A percentile compares a stretch with the other conserved stretches of the same genome.
Evolutionary conservation across 1,139 yeast genomes (phyloP).

Genomic region (Ogataea hybrid): DNA sequence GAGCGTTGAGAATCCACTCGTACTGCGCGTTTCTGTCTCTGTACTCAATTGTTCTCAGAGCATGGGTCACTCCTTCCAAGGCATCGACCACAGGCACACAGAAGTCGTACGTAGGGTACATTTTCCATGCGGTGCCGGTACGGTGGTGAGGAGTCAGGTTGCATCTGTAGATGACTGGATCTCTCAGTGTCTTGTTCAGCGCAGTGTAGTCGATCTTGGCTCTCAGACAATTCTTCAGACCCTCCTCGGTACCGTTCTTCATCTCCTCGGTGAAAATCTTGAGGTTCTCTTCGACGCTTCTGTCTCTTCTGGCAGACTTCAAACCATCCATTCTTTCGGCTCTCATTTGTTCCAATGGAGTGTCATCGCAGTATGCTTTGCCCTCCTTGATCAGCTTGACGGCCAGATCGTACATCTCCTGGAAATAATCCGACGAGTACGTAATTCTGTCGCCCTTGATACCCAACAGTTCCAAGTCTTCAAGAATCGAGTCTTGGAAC

Average conservation of each 20-base stretch:
- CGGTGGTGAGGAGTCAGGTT: slow-evolving; percentile 96
- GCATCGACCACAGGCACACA: slow-evolving; percentile 96
- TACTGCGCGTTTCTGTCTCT: slow-evolving; percentile 98
- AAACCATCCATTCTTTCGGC: slow-evolving; percentile 98
- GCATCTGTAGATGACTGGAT: slow-evolving; percentile 95
- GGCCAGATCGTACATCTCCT: slow-evolving; percentile 83
- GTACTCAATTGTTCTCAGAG: slow-evolving; percentile 95
- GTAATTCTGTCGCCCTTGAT: slow-evolving; percentile 86
- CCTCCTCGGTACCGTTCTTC: slow-evolving; percentile 90
- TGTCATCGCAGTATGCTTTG: slow-evolving; percentile 95
- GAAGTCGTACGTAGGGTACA: slow-evolving; percentile 97
- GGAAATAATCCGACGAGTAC: slow-evolving; percentile 90
- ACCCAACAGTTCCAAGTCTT: slow-evolving; percentile 84
- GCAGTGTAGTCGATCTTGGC: slow-evolving; percentile 93
- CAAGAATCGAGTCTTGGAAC: slow-evolving; percentile 87
- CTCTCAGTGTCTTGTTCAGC: slow-evolving; percentile 90
- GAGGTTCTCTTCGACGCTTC: slow-evolving; percentile 88
- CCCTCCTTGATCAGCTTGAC: slow-evolving; percentile 87
- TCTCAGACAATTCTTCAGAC: slow-evolving; percentile 85
- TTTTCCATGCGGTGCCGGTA: slow-evolving; percentile 88
- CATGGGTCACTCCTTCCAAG: slow-evolving; percentile 94
- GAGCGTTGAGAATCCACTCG: slow-evolving; percentile 87
- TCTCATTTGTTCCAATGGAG: slow-evolving; percentile 91
- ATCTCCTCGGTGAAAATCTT: slow-evolving; percentile 81
- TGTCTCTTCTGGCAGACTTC: slow-evolving; percentile 84